Evolutionary conservation across 352 stramenopile genomes (phyloP), one percentile per base, ranked within the genome.

Genomic region (Phytophthora hibernalis): DNA sequence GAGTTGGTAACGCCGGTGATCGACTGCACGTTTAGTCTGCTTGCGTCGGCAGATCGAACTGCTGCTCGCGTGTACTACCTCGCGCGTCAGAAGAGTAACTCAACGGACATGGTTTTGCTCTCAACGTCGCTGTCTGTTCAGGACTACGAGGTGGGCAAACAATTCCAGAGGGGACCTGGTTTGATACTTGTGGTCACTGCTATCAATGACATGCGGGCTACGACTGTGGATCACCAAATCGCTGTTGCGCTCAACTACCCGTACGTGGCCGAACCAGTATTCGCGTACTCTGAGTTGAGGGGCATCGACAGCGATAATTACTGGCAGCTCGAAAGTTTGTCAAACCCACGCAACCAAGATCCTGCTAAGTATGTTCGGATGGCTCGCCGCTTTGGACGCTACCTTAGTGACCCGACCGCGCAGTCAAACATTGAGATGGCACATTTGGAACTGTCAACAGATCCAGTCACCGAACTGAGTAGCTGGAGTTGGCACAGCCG

Each of bases 1-100:
- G 74, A 85, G n/a, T 40, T 87, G 15, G 58, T 87, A 2, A 37
- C 53, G 3, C 79, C 79, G 1, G 42, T 87, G 7, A 68, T 84
- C 18, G 76, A 82, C 53, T 84, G 76, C 50, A 57, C 62, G 11
- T 74, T 71, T 13, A 18, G 54, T n/a, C 21, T 66, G 31, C 15
- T 77, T 13, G 18, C 59, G 13, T 28, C 16, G 16, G 55, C 54
- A 2, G 70, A 77, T 42, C 21, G 5, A 7, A 70, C 56, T 12
- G 16, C 44, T 21, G 52, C 67, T 16, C 53, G 65, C 6, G 48
- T 79, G 2, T 77, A 65, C 21, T 83, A 80, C 37, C 35, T 79
- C 1, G 48, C 67, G 6, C 71, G 75, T 5, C 21, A 22, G 3
- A 58, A 54, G 20, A 54, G 13, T 3, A 50, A 75, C 30, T 54